Evolutionary conservation across 2,329 filamentous ascomycete genomes (phyloP).

Genomic region (Cadophora malorum): DNA sequence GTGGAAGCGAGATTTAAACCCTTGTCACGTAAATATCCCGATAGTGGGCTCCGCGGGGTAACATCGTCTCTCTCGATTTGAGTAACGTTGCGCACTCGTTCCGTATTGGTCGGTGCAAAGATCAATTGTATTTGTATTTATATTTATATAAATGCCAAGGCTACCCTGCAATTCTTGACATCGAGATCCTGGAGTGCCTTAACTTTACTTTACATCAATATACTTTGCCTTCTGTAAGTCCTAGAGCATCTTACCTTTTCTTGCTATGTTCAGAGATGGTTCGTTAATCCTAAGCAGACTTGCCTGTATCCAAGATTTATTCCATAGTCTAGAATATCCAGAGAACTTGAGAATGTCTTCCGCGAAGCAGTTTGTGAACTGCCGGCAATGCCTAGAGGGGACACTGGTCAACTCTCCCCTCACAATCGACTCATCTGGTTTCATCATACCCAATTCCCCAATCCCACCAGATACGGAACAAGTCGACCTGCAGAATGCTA

Average conservation of each 20-base stretch:
- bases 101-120: not conserved
- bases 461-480: constrained; percentile 31
- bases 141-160: not conserved
- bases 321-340: not conserved
- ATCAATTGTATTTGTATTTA: not conserved
- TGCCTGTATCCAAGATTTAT: no score
- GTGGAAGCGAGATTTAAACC: constrained; percentile 5
- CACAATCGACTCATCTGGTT: constrained; percentile 34
- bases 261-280: no score
- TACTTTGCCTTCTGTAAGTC: no score
- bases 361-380: constrained; percentile 40
- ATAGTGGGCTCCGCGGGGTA: constrained; percentile 14
- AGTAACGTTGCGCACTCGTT: constrained; percentile 1
- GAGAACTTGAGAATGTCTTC: constrained; percentile 20
- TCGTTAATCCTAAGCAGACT: no score
- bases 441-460: constrained; percentile 40
- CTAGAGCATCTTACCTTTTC: no score
- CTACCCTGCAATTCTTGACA: not conserved
- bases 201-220: no score
- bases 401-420: constrained; percentile 32
- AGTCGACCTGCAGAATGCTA: constrained; percentile 54
- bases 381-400: constrained; percentile 38
- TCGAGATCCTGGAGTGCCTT: not conserved
- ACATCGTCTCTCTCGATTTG: not conserved
- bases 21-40: constrained; percentile 14